Conservation (phyloP, 2,329 filamentous ascomycete genomes). For the Cryphonectria japonica region DNA sequence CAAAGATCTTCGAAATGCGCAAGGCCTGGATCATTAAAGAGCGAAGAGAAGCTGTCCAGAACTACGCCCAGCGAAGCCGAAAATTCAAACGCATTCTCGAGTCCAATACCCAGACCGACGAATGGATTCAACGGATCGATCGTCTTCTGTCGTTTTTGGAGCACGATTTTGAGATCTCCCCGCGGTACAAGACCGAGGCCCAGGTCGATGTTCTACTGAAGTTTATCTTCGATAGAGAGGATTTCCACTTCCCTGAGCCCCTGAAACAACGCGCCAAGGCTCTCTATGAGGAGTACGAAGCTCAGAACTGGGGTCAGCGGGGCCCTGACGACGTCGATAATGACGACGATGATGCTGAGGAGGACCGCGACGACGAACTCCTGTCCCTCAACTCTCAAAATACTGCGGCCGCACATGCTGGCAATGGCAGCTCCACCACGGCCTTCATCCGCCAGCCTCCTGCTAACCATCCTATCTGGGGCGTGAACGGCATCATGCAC, state of each 20-base stretch:
- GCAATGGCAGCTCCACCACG: background rate
- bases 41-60: background rate
- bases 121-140: background rate
- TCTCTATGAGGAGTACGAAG: constrained; percentile 14
- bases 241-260: constrained; percentile 14
- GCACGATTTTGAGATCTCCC: constrained; percentile 8
- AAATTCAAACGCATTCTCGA: background rate
- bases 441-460: constrained; percentile 28
- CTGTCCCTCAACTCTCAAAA: background rate
- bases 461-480: constrained; percentile 37
- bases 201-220: background rate
- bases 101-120: background rate
- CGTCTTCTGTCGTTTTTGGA: constrained; percentile 10
- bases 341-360: background rate
- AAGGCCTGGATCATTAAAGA: constrained; percentile 4
- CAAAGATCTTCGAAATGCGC: background rate
- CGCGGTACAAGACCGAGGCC: background rate
- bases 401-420: background rate
- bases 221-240: background rate
- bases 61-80: constrained; percentile 5
- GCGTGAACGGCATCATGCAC: constrained; percentile 38
- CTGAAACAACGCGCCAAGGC: constrained; percentile 14
- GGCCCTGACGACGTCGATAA: background rate
- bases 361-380: background rate
- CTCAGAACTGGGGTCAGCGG: constrained; percentile 9